phyloP scores from a whole-genome alignment of 2,329 filamentous ascomycete genomes.

The Cordyceps tenuipes region DNA sequence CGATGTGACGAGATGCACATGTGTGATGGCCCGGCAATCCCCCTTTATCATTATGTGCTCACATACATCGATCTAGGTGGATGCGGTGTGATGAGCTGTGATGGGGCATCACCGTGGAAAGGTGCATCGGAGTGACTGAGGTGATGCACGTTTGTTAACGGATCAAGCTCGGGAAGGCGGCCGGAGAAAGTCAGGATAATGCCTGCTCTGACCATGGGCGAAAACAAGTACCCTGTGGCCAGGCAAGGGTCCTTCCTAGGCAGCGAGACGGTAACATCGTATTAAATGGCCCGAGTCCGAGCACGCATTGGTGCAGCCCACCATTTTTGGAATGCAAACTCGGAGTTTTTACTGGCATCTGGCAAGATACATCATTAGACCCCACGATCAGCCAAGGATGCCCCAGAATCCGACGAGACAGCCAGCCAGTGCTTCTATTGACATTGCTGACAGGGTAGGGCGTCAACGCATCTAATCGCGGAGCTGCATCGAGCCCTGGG shows the following conservation, averaged over 20 bases:
- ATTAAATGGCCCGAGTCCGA: constrained; percentile 1
- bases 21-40: background rate
- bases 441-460: background rate
- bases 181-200: too few relatives aligned
- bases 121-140: too few relatives aligned
- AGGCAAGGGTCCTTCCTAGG: background rate
- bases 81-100: too few relatives aligned
- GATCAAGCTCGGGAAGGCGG: too few relatives aligned
- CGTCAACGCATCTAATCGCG: background rate
- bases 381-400: background rate
- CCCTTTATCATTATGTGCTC: too few relatives aligned
- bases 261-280: background rate
- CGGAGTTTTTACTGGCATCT: background rate
- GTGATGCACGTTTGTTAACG: too few relatives aligned
- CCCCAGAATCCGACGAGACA: background rate
- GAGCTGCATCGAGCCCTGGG: too few relatives aligned
- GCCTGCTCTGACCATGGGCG: too few relatives aligned
- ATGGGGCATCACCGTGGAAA: too few relatives aligned
- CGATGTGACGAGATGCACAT: background rate
- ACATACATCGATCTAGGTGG: too few relatives aligned
- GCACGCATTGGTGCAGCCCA: background rate
- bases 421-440: background rate
- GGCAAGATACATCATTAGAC: background rate
- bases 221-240: too few relatives aligned
- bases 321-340: background rate